These are phyloP conservation scores for Delitschia confertaspora DNA, from an alignment of 495 filamentous ascomycete genomes.

Conservation along the genomic window DNA sequence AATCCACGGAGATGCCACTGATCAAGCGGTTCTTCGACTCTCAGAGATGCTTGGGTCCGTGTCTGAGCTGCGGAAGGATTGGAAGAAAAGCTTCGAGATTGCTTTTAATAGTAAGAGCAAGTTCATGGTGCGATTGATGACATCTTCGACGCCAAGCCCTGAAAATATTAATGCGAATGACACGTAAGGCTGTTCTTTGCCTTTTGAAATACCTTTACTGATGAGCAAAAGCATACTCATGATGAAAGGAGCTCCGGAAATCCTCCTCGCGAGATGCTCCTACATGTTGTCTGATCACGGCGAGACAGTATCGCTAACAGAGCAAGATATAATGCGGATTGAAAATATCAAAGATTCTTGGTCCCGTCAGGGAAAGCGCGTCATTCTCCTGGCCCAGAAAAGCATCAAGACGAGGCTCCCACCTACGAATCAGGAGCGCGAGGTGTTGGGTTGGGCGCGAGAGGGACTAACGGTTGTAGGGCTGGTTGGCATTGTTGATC, in stretches of 20 bases:
- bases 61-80: constrained; percentile 41
- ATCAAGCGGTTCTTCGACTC: constrained; percentile 60
- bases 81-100: constrained; percentile 53
- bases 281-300: constrained; percentile 43
- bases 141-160: constrained; percentile 34
- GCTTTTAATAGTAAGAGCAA: constrained; percentile 77
- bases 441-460: constrained; percentile 41
- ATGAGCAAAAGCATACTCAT: constrained; percentile 4
- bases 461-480: constrained; percentile 51
- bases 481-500: constrained; percentile 58
- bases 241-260: constrained; percentile 19
- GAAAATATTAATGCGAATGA: constrained; percentile 6
- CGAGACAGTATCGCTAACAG: constrained; percentile 37
- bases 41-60: constrained; percentile 50
- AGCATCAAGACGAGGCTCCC: constrained; percentile 29
- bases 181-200: constrained; percentile 3
- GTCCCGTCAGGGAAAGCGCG: constrained; percentile 55
- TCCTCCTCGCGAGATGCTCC: constrained; percentile 46
- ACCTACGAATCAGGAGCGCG: constrained; percentile 35
- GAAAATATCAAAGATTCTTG: constrained; percentile 50
- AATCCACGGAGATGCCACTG: constrained; percentile 64
- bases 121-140: constrained; percentile 45
- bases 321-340: constrained; percentile 34
- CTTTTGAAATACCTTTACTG: background rate
- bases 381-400: constrained; percentile 57